phyloP scores from a whole-genome alignment of 2,329 filamentous ascomycete genomes.

The Acrocalymma vagum region DNA sequence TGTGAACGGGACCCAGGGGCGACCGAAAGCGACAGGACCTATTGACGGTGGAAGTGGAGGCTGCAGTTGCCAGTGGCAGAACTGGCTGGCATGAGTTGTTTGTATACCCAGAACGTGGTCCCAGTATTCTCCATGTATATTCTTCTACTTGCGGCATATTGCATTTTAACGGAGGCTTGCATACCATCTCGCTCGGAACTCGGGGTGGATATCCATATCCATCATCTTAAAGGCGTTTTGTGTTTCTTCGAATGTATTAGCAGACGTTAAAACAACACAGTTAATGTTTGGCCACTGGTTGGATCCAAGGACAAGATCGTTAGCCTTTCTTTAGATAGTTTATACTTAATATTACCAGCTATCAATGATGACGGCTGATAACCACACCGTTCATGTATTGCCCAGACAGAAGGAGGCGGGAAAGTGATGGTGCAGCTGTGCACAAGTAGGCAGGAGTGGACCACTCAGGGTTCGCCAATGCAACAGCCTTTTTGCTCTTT shows the following conservation, averaged over 20 bases:
- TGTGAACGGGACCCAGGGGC: conserved; percentile 60
- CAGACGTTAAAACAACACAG: neutral
- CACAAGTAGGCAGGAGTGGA: too few relatives aligned
- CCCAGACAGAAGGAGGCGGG: too few relatives aligned
- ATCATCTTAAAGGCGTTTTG: neutral
- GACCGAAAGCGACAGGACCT: conserved; percentile 50
- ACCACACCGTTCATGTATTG: too few relatives aligned
- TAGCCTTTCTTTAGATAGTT: conserved; percentile 17
- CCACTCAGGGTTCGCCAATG: too few relatives aligned
- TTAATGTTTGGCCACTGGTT: conserved; percentile 20
- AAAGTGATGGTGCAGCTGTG: too few relatives aligned
- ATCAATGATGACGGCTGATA: conserved; percentile 4
- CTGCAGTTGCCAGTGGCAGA: conserved; percentile 68
- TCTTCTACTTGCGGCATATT: neutral
- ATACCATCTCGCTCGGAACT: too few relatives aligned
- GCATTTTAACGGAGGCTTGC: conserved; percentile 1
- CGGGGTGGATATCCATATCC: neutral
- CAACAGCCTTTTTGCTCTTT: too few relatives aligned
- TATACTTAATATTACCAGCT: conserved; percentile 29
- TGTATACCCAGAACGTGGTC: neutral
- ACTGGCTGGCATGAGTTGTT: conserved; percentile 50
- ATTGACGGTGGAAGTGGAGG: conserved; percentile 69
- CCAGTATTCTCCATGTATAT: too few relatives aligned
- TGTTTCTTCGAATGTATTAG: neutral
- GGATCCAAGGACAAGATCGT: conserved; percentile 20